Evolutionary conservation across 2,329 filamentous ascomycete genomes (phyloP).

Genomic region (Pezicula radicicola): DNA sequence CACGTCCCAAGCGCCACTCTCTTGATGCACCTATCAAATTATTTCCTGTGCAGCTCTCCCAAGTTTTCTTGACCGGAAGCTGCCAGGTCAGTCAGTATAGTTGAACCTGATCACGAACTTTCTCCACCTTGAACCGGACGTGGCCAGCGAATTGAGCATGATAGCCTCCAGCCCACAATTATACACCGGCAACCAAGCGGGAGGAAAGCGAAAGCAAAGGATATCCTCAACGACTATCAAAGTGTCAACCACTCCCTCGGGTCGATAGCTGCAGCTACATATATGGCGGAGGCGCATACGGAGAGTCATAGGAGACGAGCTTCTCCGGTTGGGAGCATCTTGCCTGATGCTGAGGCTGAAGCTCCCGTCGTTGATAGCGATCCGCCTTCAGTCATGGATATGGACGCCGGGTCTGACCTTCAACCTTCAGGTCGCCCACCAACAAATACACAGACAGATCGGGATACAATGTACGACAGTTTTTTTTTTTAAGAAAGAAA

Average conservation of each 20-base stretch:
- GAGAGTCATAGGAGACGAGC: background rate
- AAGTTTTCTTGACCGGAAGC: no score
- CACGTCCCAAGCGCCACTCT: background rate
- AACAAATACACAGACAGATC: slow-evolving; percentile 9
- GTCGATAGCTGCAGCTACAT: background rate
- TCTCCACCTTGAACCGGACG: background rate
- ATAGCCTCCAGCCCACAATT: background rate
- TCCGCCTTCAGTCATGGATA: background rate
- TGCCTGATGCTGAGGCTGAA: background rate
- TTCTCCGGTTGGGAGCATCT: background rate
- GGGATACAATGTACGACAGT: slow-evolving; percentile 18
- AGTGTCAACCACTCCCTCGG: background rate
- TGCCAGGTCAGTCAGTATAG: no score
- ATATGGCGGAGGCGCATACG: slow-evolving; percentile 1
- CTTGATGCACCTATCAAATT: background rate
- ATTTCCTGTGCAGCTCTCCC: background rate
- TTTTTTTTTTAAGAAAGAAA: no score
- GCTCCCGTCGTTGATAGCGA: background rate
- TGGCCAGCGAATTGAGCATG: background rate
- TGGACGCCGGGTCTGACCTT: slow-evolving; percentile 1
- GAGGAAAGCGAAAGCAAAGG: background rate
- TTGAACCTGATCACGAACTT: no score
- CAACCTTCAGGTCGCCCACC: slow-evolving; percentile 3
- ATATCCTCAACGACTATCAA: background rate
- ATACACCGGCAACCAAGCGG: background rate